Conservation (phyloP, 306 rosid species). For the Inga oerstediana region DNA sequence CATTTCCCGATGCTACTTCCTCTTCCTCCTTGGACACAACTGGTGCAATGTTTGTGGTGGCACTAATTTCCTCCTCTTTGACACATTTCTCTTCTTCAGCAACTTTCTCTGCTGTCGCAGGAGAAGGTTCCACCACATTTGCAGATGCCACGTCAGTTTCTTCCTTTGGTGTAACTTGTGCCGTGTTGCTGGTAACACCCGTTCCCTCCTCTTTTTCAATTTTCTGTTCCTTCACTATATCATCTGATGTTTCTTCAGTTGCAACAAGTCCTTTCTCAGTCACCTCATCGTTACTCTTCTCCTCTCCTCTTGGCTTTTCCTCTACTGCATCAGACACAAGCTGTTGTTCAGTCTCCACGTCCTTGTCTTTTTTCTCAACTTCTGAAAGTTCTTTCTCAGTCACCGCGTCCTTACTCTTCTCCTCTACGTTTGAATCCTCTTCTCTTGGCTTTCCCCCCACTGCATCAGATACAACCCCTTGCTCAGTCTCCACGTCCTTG, state of each 20-base stretch:
- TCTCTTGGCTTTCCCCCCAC: not conserved
- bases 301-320: not conserved
- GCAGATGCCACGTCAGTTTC: slow-evolving; percentile 29
- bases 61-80: slow-evolving; percentile 28
- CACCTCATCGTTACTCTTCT: slow-evolving; percentile 36
- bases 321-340: not conserved
- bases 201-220: slow-evolving; percentile 35
- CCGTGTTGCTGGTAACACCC: not conserved
- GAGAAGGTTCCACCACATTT: slow-evolving; percentile 41
- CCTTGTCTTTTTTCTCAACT: not conserved
- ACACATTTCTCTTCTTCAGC: slow-evolving; percentile 39
- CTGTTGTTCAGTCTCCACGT: not conserved
- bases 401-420: slow-evolving; percentile 37
- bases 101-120: slow-evolving; percentile 32
- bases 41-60: slow-evolving; percentile 8
- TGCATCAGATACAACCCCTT: not conserved
- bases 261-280: slow-evolving; percentile 32
- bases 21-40: slow-evolving; percentile 37
- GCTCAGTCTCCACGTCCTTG: not conserved
- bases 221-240: slow-evolving; percentile 31
- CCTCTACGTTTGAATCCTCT: not conserved
- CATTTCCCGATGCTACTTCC: slow-evolving; percentile 23
- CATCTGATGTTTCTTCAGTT: slow-evolving; percentile 35
- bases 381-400: slow-evolving; percentile 30
- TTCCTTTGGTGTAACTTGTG: slow-evolving; percentile 38